phyloP scores from a whole-genome alignment of 495 filamentous ascomycete genomes.

The Hypoxylon cercidicola region DNA sequence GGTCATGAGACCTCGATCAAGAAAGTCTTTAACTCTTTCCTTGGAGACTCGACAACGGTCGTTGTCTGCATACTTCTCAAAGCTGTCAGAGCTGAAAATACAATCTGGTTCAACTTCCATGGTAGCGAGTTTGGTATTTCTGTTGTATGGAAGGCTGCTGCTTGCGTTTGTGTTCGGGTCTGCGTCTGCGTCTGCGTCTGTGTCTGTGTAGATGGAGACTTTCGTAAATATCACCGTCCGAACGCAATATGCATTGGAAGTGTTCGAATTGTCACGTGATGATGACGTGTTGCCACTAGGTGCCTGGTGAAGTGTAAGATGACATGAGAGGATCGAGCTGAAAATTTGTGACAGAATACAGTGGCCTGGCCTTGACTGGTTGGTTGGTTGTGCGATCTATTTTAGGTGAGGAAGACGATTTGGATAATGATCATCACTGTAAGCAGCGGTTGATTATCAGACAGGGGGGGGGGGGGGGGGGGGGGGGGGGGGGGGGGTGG shows the following conservation, averaged over 20 bases:
- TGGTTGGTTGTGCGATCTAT: background rate
- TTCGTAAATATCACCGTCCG: background rate
- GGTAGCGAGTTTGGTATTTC: constrained; percentile 1
- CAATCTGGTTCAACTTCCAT: constrained; percentile 1
- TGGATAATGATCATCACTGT: no score
- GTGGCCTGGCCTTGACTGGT: background rate
- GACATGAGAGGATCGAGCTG: background rate
- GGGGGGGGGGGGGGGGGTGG: no score
- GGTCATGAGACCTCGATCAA: constrained; percentile 21
- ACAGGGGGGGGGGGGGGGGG: no score
- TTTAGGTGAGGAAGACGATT: background rate
- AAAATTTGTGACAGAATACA: background rate
- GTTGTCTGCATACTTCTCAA: constrained; percentile 14
- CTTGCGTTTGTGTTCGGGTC: background rate
- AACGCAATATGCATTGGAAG: background rate
- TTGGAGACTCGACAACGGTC: background rate
- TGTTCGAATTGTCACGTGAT: constrained; percentile 1
- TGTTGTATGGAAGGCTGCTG: background rate
- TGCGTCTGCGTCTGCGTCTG: background rate
- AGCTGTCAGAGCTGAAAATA: constrained; percentile 23
- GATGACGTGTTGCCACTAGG: background rate
- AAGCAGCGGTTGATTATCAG: no score
- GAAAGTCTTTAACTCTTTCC: constrained; percentile 13
- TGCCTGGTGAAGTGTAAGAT: background rate
- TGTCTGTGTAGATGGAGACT: background rate